A percentile compares a stretch with the other conserved stretches of the same genome.
Evolutionary conservation across 139 green algal genomes (phyloP).

Genomic region (Pycnococcus provasolii): DNA sequence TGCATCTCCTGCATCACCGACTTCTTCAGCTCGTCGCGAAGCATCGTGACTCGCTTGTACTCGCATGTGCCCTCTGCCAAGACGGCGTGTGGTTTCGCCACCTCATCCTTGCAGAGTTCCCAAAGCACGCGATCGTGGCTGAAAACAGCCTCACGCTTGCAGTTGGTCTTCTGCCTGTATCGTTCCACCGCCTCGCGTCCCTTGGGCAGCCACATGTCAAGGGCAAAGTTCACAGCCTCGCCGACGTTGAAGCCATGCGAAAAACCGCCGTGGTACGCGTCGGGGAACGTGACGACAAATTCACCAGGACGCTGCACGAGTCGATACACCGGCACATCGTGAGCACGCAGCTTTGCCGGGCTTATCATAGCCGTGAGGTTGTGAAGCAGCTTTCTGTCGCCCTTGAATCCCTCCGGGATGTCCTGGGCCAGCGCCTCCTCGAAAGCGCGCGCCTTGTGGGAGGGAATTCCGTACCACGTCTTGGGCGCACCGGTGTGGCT

Average conservation of each 20-base stretch:
- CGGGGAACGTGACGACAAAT: slow-evolving; percentile 77
- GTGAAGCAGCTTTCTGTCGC: background rate
- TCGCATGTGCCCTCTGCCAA: too few relatives aligned
- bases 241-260: slow-evolving; percentile 63
- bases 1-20: too few relatives aligned
- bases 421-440: slow-evolving; percentile 21
- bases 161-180: background rate
- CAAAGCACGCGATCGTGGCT: background rate
- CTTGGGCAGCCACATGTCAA: slow-evolving; percentile 56
- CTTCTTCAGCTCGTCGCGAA: too few relatives aligned
- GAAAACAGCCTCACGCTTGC: slow-evolving; percentile 16
- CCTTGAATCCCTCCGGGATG: slow-evolving; percentile 17
- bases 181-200: slow-evolving; percentile 15
- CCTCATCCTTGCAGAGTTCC: too few relatives aligned
- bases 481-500: slow-evolving; percentile 35
- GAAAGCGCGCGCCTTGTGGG: background rate
- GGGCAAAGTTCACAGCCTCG: slow-evolving; percentile 77
- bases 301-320: slow-evolving; percentile 56
- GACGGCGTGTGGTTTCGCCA: too few relatives aligned
- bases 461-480: slow-evolving; percentile 33
- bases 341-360: background rate
- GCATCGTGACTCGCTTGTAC: too few relatives aligned
- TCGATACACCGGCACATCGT: slow-evolving; percentile 41
- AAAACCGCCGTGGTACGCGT: slow-evolving; percentile 78
- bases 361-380: background rate